Evolutionary conservation across 2,329 filamentous ascomycete species (phyloP).

Genomic region (Trichoderma sp.): DNA sequence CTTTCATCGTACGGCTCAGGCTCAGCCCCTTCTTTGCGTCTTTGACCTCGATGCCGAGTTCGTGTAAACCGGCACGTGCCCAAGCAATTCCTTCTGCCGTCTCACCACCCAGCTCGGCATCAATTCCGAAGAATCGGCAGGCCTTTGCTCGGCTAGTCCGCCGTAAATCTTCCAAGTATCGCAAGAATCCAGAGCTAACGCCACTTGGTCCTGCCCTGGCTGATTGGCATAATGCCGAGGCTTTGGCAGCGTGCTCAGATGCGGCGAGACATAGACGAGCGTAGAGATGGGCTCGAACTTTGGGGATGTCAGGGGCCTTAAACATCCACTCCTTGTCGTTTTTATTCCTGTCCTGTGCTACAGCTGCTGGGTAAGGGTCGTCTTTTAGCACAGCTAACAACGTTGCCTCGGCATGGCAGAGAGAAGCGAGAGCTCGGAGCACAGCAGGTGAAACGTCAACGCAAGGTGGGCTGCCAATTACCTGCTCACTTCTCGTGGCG

Average conservation of each 20-base stretch:
- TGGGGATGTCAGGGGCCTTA: conserved; percentile 79
- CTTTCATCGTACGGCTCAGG: conserved; percentile 66
- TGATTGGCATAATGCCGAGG: conserved; percentile 50
- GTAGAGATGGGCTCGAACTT: conserved; percentile 84
- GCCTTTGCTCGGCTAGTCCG: conserved; percentile 77
- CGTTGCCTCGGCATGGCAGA: conserved; percentile 84
- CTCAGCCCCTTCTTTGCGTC: conserved; percentile 53
- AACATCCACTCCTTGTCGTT: conserved; percentile 97
- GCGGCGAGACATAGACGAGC: conserved; percentile 84
- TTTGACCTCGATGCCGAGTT: conserved; percentile 63
- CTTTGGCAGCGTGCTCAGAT: conserved; percentile 79
- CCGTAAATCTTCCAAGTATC: conserved; percentile 73
- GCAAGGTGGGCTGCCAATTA: conserved; percentile 43
- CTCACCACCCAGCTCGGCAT: conserved; percentile 78
- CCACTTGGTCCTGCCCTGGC: conserved; percentile 42
- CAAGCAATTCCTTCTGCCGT: conserved; percentile 84
- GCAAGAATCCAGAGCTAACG: conserved; percentile 63
- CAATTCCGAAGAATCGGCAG: conserved; percentile 85
- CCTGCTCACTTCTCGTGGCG: conserved; percentile 50
- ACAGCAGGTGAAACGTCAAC: conserved; percentile 53
- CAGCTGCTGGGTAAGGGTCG: conserved; percentile 82
- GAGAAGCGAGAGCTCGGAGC: conserved; percentile 55
- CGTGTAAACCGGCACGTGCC: conserved; percentile 72
- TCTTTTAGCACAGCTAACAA: conserved; percentile 89
- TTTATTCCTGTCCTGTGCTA: conserved; percentile 77